phyloP scores from a whole-genome alignment of 352 stramenopile species.

The Phytophthora rubi region DNA sequence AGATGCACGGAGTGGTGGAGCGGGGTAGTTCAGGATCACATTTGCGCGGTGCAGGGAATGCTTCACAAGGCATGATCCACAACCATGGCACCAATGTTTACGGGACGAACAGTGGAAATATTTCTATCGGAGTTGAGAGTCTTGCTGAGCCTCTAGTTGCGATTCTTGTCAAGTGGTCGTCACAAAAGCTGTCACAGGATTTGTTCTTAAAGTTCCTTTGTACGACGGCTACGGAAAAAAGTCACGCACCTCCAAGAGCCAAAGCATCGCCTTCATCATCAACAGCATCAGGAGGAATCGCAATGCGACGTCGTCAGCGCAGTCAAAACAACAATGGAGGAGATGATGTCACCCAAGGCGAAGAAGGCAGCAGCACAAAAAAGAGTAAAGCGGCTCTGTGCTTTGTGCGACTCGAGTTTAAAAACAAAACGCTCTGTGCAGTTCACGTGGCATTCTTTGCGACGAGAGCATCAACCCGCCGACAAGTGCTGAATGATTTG shows the following conservation, averaged over 20 bases:
- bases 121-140: conserved; percentile 61
- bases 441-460: conserved; percentile 90
- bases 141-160: conserved; percentile 60
- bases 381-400: conserved; percentile 72
- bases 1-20: conserved; percentile 43
- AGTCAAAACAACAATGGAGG: conserved; percentile 35
- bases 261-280: conserved; percentile 31
- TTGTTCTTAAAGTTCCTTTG: conserved; percentile 85
- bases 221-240: conserved; percentile 33
- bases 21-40: conserved; percentile 35
- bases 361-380: conserved; percentile 28
- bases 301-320: conserved; percentile 45
- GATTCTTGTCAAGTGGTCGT: conserved; percentile 78
- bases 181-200: conserved; percentile 77
- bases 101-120: conserved; percentile 28
- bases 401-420: conserved; percentile 84
- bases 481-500: conserved; percentile 74
- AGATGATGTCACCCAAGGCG: conserved; percentile 23
- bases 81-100: conserved; percentile 47
- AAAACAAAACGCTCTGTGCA: conserved; percentile 79
- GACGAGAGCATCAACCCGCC: conserved; percentile 63
- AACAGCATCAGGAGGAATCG: conserved; percentile 36
- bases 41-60: conserved; percentile 26
- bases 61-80: conserved; percentile 42
- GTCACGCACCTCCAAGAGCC: conserved; percentile 23